Conservation (phyloP, 441 rosid genomes). For the Adansonia grandidieri region DNA sequence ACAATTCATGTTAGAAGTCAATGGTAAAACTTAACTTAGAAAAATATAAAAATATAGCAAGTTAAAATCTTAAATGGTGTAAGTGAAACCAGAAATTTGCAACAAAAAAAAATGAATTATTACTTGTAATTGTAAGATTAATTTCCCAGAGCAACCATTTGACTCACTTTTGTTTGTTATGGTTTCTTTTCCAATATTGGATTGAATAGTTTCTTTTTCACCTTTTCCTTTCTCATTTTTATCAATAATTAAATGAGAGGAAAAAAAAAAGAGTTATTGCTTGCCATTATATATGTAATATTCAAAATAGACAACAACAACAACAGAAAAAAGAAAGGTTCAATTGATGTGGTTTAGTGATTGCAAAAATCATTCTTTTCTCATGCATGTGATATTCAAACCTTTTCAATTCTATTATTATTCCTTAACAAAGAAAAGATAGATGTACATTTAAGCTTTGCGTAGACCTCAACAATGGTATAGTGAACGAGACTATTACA, state of each 20-base stretch:
- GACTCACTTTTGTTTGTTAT: background rate
- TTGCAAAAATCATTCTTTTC: conserved; percentile 17
- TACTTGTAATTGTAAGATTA: background rate
- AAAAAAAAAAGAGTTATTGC: background rate
- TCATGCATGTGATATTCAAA: conserved; percentile 4
- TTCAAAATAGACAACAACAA: background rate
- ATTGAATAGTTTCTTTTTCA: background rate
- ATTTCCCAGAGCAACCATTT: background rate
- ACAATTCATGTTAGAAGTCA: background rate
- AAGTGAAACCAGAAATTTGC: background rate
- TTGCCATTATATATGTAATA: background rate
- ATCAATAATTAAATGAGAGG: background rate
- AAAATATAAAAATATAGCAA: background rate
- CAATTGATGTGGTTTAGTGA: background rate
- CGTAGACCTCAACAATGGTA: background rate
- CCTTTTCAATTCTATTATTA: background rate
- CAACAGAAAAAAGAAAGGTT: background rate
- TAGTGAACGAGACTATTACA: background rate
- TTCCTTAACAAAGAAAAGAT: background rate
- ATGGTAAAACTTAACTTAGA: background rate
- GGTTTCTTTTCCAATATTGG: background rate
- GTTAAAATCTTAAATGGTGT: background rate
- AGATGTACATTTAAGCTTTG: background rate
- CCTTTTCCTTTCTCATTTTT: background rate
- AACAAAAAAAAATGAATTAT: background rate